Evolutionary conservation across 805 yeast species (phyloP).

Genomic region (Brettanomyces sp.): DNA sequence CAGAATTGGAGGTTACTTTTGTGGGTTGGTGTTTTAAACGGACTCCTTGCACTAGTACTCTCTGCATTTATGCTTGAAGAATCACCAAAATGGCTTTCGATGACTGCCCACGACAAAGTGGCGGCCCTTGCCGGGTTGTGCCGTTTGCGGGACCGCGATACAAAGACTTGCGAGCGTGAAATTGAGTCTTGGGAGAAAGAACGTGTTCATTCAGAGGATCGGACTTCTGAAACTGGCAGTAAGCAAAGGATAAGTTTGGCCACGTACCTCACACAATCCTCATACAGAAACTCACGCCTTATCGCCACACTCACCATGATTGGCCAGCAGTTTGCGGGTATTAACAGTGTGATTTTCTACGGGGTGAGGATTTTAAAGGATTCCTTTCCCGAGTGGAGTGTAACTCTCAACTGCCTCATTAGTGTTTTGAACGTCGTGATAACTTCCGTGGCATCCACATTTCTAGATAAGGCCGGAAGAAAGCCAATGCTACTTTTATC

Average conservation of each 20-base stretch:
- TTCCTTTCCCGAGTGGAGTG: conserved; percentile 63
- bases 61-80: conserved; percentile 45
- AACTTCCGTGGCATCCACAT: conserved; percentile 63
- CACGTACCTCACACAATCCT: conserved; percentile 41
- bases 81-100: conserved; percentile 73
- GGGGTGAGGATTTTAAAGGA: conserved; percentile 79
- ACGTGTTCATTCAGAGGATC: conserved; percentile 12
- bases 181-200: conserved; percentile 23
- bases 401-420: conserved; percentile 63
- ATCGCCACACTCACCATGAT: conserved; percentile 66
- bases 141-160: conserved; percentile 29
- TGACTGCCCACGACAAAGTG: conserved; percentile 32
- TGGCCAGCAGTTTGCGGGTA: conserved; percentile 89
- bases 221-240: conserved; percentile 15
- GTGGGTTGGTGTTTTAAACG: conserved; percentile 49
- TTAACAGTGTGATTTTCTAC: conserved; percentile 85
- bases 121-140: conserved; percentile 16
- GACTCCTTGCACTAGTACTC: conserved; percentile 36
- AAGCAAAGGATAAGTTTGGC: conserved; percentile 18
- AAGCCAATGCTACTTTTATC: conserved; percentile 63
- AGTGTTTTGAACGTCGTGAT: conserved; percentile 67
- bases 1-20: conserved; percentile 67
- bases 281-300: conserved; percentile 47
- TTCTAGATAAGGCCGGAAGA: conserved; percentile 72
- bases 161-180: conserved; percentile 12